phyloP scores from a whole-genome alignment of 257 asterid species.

The Solanum corneliomulleri region DNA sequence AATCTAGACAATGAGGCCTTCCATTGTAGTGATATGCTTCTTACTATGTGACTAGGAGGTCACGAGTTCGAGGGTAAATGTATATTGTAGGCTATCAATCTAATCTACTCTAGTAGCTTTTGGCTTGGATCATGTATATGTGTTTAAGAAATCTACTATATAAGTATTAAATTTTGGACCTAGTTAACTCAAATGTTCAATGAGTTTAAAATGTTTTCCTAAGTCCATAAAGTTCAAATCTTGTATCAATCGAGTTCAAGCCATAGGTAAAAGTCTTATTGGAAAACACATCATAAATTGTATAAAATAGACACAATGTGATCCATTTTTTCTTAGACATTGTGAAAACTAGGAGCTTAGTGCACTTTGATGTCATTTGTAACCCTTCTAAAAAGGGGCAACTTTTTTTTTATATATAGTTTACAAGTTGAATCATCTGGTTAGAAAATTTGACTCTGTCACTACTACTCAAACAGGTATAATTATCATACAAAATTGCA shows the following conservation, averaged over 20 bases:
- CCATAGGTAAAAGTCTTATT: background rate
- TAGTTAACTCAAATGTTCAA: background rate
- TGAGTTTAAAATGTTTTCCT: background rate
- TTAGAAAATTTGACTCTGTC: background rate
- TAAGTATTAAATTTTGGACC: background rate
- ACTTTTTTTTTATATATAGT: no score
- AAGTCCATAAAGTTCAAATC: background rate
- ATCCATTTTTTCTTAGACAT: background rate
- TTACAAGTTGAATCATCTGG: background rate
- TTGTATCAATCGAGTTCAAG: fast-evolving
- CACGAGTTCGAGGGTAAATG: background rate
- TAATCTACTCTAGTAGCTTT: background rate
- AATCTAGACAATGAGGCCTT: background rate
- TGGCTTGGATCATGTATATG: background rate
- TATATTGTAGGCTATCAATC: background rate
- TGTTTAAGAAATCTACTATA: background rate
- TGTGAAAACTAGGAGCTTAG: background rate
- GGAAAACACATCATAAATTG: background rate
- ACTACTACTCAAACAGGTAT: background rate
- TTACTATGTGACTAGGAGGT: background rate
- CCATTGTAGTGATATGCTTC: background rate
- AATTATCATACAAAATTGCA: constrained; percentile 5
- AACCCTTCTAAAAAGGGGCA: no score
- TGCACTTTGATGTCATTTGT: background rate
- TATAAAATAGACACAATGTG: background rate